Conservation (phyloP, 345 rosid species). For the Excoecaria agallocha region DNA sequence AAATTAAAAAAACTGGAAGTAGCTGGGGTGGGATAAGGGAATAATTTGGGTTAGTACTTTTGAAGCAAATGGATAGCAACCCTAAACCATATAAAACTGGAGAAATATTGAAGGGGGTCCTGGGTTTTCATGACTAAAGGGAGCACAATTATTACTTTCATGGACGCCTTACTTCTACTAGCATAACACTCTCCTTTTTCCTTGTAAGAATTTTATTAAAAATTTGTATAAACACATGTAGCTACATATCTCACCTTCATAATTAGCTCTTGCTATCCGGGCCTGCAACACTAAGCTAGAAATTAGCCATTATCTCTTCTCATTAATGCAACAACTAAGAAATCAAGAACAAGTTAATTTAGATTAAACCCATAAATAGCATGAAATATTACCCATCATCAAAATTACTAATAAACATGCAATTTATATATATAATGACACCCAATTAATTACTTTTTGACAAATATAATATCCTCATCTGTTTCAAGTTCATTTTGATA, state of each 20-base stretch:
- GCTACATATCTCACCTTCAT: not conserved
- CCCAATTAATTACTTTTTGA: not conserved
- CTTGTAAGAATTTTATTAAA: not conserved
- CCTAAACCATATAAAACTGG: slow-evolving; percentile 23
- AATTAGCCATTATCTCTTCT: not conserved
- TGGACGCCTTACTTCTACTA: slow-evolving; percentile 21
- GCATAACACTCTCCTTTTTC: not conserved
- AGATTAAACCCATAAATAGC: not conserved
- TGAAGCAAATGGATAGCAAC: slow-evolving; percentile 34
- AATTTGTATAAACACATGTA: not conserved
- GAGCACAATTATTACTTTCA: slow-evolving; percentile 22
- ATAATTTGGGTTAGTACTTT: slow-evolving; percentile 34
- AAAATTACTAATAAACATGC: not conserved
- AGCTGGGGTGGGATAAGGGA: slow-evolving; percentile 25
- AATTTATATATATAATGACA: not conserved
- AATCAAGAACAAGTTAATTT: not conserved
- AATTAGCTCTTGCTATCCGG: not conserved
- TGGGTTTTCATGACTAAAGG: slow-evolving; percentile 13
- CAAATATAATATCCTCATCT: slow-evolving; percentile 3
- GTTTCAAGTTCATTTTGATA: not conserved
- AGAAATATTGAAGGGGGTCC: slow-evolving; percentile 8
- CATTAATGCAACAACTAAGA: not conserved
- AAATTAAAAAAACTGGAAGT: not conserved
- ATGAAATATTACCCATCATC: not conserved
- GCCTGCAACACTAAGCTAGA: slow-evolving; percentile 16